Conservation (phyloP, 345 rosid genomes). For the Ceriops tagal region DNA sequence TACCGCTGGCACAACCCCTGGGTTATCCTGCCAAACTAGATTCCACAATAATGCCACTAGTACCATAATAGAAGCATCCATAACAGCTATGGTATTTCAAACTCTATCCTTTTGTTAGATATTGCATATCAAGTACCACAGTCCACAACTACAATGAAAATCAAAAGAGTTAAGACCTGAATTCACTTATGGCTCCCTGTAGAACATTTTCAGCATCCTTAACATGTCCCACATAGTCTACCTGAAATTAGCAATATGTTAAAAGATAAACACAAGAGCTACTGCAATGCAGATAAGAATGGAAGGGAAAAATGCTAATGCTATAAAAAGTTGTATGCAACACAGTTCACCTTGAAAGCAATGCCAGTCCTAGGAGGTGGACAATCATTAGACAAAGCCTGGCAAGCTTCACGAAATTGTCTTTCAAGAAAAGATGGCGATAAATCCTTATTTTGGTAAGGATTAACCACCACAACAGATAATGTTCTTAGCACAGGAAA, state of each 20-base stretch:
- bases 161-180: constrained; percentile 45
- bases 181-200: constrained; percentile 70
- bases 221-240: constrained; percentile 66
- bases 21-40: neutral
- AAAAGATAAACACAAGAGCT: constrained; percentile 14
- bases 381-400: constrained; percentile 50
- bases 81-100: neutral
- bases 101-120: constrained; percentile 1
- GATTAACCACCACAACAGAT: constrained; percentile 67
- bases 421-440: constrained; percentile 64
- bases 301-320: constrained; percentile 10
- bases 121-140: neutral
- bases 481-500: constrained; percentile 49
- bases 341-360: constrained; percentile 51
- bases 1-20: too few species aligned
- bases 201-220: constrained; percentile 70
- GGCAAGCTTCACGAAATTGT: constrained; percentile 87
- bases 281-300: constrained; percentile 1
- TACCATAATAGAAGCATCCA: neutral
- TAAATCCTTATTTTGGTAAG: constrained; percentile 61
- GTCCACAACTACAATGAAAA: constrained; percentile 1
- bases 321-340: constrained; percentile 2
- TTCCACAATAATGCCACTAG: neutral
- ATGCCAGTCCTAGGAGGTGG: constrained; percentile 38
- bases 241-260: constrained; percentile 41